Evolutionary conservation across 1,284 basidiomycete genomes (phyloP).

Genomic region (Marasmius fiardii): DNA sequence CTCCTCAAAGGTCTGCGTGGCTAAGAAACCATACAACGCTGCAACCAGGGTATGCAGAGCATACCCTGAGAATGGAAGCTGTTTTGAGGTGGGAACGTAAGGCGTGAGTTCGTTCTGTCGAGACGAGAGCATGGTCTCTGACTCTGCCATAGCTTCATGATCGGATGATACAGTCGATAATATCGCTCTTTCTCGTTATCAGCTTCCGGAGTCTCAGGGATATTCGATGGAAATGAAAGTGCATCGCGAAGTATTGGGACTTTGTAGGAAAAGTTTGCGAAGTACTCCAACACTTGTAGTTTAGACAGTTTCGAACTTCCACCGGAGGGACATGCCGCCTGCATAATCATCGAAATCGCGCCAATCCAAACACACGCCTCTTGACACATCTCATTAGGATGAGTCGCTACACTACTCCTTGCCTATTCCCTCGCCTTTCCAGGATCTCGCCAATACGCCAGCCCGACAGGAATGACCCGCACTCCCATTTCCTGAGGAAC

Average conservation of each 20-base stretch:
- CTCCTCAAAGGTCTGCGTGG: too few relatives aligned
- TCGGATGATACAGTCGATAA: too few relatives aligned
- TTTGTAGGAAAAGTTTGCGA: conserved; percentile 31
- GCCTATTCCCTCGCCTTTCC: conserved; percentile 27
- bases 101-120: too few relatives aligned
- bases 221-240: too few relatives aligned
- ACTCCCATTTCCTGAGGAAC: conserved; percentile 37
- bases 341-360: conserved; percentile 30
- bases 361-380: conserved; percentile 40
- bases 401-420: conserved; percentile 36
- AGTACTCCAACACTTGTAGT: conserved; percentile 31
- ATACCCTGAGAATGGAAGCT: too few relatives aligned
- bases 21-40: too few relatives aligned
- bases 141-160: too few relatives aligned
- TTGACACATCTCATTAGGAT: conserved; percentile 35
- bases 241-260: not conserved
- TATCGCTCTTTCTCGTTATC: too few relatives aligned
- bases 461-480: conserved; percentile 37
- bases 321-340: conserved; percentile 11
- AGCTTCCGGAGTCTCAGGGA: too few relatives aligned
- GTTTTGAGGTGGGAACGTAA: too few relatives aligned
- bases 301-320: conserved; percentile 19
- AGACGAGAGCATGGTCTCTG: too few relatives aligned
- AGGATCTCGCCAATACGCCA: conserved; percentile 36
- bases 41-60: too few relatives aligned